phyloP scores from a whole-genome alignment of 2,329 filamentous ascomycete genomes.

The Colletotrichum lentis region DNA sequence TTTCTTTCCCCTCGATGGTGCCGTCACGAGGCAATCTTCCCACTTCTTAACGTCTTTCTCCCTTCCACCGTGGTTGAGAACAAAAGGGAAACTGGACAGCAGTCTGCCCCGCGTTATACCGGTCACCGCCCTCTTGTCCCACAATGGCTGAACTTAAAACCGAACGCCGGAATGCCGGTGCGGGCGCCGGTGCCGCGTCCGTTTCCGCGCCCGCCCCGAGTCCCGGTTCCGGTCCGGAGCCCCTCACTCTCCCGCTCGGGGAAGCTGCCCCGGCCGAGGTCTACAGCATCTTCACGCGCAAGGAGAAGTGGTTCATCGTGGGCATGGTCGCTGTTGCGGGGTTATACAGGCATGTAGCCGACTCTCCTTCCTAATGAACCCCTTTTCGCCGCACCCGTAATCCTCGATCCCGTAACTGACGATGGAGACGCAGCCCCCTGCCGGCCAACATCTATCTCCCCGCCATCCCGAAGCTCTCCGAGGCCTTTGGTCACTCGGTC shows the following conservation, averaged over 20 bases:
- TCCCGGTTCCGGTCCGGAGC: conserved; percentile 9
- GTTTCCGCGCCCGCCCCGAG: not conserved
- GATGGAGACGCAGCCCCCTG: conserved; percentile 41
- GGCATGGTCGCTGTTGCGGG: conserved; percentile 43
- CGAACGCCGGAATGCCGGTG: conserved; percentile 2
- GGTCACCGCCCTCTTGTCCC: not conserved
- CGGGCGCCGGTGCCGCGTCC: not conserved
- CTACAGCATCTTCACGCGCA: conserved; percentile 42
- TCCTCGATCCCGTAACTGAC: not conserved
- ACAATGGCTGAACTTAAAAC: conserved; percentile 22
- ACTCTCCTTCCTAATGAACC: not conserved
- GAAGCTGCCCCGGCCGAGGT: conserved; percentile 2
- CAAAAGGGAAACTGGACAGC: not conserved
- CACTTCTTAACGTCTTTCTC: not conserved
- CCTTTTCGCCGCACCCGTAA: not conserved
- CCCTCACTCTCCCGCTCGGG: conserved; percentile 21
- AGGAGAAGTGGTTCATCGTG: conserved; percentile 44
- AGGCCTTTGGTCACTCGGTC: conserved; percentile 43
- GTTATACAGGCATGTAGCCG: conserved; percentile 38
- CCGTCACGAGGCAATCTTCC: too few species aligned
- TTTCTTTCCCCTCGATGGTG: not conserved
- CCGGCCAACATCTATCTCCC: conserved; percentile 50
- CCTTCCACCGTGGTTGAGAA: not conserved
- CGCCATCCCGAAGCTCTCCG: conserved; percentile 44
- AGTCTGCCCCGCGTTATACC: not conserved